Conservation (phyloP, 2,329 filamentous ascomycete genomes). For the Epichloe glyceriae region DNA sequence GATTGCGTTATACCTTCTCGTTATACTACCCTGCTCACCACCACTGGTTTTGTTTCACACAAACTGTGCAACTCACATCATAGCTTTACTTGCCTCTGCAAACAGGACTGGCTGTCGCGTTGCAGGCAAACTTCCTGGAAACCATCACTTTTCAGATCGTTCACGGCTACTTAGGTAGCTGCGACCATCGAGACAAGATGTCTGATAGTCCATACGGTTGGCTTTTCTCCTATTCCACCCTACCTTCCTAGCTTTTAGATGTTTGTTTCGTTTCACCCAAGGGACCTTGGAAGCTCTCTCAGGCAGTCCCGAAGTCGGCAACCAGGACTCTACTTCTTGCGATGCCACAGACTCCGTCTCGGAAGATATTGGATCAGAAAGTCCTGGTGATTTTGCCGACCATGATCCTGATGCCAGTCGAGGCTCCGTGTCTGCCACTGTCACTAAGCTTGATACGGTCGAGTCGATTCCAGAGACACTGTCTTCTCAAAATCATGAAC, state of each 20-base stretch:
- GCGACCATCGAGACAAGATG: constrained; percentile 2
- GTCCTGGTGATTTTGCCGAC: not conserved
- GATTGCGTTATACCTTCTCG: not conserved
- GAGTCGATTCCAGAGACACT: not conserved
- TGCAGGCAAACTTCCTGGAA: not conserved
- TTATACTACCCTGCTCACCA: not conserved
- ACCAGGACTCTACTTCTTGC: not conserved
- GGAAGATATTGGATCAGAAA: not conserved
- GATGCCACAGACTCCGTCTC: not conserved
- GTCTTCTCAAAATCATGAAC: not conserved
- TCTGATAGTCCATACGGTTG: not conserved
- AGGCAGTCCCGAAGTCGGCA: not conserved
- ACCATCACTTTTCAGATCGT: not conserved
- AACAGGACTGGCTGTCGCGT: not conserved
- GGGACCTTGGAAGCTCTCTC: not conserved
- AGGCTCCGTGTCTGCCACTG: not conserved
- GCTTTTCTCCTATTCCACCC: not conserved
- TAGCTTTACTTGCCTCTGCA: not conserved
- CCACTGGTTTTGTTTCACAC: not conserved
- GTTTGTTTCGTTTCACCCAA: not conserved
- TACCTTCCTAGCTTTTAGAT: constrained; percentile 1
- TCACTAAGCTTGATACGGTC: not conserved
- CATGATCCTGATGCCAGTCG: not conserved
- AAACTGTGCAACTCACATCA: not conserved
- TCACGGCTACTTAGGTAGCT: not conserved